These are phyloP conservation scores for Alloteropsis semialata DNA, from an alignment of 176 grass and related monocot genomes.

Conservation along the genomic window DNA sequence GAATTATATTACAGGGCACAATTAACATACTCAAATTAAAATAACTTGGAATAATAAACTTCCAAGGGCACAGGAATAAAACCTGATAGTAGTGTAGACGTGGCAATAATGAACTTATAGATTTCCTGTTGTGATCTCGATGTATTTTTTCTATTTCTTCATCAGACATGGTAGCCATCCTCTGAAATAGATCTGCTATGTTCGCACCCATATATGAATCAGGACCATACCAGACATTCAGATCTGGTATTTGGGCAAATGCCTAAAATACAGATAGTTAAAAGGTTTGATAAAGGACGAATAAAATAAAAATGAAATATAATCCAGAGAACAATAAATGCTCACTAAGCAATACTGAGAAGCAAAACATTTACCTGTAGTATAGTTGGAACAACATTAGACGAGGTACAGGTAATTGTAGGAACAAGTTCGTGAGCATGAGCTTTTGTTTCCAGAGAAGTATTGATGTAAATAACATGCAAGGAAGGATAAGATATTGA, in stretches of 20 bases:
- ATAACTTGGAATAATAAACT: slow-evolving; percentile 4
- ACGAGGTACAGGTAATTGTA: slow-evolving; percentile 97
- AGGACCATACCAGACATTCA: slow-evolving; percentile 96
- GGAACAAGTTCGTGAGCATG: slow-evolving; percentile 90
- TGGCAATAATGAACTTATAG: slow-evolving; percentile 62
- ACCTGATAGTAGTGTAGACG: slow-evolving; percentile 88
- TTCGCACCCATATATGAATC: slow-evolving; percentile 99
- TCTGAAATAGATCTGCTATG: slow-evolving; percentile 85
- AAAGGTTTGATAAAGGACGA: slow-evolving; percentile 11
- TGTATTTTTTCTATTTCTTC: slow-evolving; percentile 92
- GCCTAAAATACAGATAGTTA: slow-evolving; percentile 49
- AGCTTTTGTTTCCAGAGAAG: slow-evolving; percentile 95
- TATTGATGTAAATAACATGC: slow-evolving; percentile 99
- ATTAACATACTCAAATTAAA: background rate
- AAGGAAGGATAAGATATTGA: slow-evolving; percentile 72
- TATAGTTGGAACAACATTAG: slow-evolving; percentile 96
- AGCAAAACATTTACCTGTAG: slow-evolving; percentile 63
- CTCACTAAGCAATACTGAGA: slow-evolving; percentile 4
- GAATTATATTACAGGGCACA: background rate
- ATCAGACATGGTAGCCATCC: slow-evolving; percentile 85
- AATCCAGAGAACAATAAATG: background rate
- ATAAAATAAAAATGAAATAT: slow-evolving; percentile 21
- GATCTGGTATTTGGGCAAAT: slow-evolving; percentile 80
- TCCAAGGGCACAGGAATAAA: slow-evolving; percentile 17
- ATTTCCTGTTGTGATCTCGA: slow-evolving; percentile 67